These are phyloP conservation scores for Fagopyrum esculentum DNA, from an alignment of 148 eudicot genomes.

Conservation along the genomic window DNA sequence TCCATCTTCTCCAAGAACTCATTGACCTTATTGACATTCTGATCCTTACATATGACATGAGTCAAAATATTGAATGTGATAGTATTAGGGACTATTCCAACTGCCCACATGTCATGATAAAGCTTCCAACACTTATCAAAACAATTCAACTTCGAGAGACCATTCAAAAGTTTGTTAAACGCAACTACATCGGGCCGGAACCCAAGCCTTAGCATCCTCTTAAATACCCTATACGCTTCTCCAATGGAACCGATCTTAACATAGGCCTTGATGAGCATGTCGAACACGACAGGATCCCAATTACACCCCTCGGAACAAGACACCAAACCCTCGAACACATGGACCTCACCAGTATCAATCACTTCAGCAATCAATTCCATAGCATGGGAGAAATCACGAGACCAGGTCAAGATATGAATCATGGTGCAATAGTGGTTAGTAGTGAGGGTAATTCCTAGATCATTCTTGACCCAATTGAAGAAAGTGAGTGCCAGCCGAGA, in stretches of 20 bases:
- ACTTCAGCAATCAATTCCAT: constrained; percentile 55
- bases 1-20: constrained; percentile 84
- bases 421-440: constrained; percentile 48
- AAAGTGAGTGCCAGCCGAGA: constrained; percentile 50
- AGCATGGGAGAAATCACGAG: constrained; percentile 39
- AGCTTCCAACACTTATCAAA: constrained; percentile 66
- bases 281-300: constrained; percentile 82
- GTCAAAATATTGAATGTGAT: constrained; percentile 79
- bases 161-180: constrained; percentile 59
- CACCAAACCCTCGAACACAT: constrained; percentile 46
- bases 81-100: constrained; percentile 56
- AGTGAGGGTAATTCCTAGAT: constrained; percentile 42
- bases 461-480: constrained; percentile 70
- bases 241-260: constrained; percentile 44
- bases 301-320: constrained; percentile 51
- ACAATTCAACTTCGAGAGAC: constrained; percentile 44
- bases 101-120: constrained; percentile 48
- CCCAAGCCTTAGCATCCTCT: constrained; percentile 49
- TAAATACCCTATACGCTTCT: constrained; percentile 56
- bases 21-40: constrained; percentile 51
- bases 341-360: constrained; percentile 26
- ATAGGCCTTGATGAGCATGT: constrained; percentile 78
- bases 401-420: constrained; percentile 65
- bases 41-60: constrained; percentile 54
- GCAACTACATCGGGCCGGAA: constrained; percentile 58